Percentiles rank a stretch among this genome's conserved stretches.
Evolutionary conservation across 2,329 filamentous ascomycete species (phyloP).

Genomic region (Penicillium sp.): DNA sequence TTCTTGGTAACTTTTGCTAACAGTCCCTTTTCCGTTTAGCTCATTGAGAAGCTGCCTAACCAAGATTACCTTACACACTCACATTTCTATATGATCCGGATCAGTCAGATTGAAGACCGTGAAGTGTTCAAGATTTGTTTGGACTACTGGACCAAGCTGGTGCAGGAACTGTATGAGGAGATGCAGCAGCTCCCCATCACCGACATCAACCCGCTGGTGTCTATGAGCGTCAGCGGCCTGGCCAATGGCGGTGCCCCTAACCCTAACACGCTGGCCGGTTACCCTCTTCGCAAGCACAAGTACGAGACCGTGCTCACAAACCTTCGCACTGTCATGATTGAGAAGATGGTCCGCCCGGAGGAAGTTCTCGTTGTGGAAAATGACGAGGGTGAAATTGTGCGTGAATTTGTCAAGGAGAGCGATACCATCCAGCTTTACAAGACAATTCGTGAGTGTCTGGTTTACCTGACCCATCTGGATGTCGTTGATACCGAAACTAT

Average conservation of each 20-base stretch:
- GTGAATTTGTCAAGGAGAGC: conserved; percentile 98
- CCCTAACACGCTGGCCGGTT: conserved; percentile 80
- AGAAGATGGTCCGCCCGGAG: conserved; percentile 98
- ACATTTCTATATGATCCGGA: conserved; percentile 96
- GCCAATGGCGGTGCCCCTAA: conserved; percentile 82
- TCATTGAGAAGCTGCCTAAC: conserved; percentile 95
- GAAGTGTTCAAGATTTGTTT: conserved; percentile 99
- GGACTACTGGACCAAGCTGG: conserved; percentile 98
- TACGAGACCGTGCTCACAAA: conserved; percentile 94
- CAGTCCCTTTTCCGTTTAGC: conserved; percentile 46
- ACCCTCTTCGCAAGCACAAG: conserved; percentile 95
- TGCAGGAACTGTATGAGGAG: conserved; percentile 97
- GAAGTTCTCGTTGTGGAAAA: conserved; percentile 99
- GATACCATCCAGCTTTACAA: conserved; percentile 99
- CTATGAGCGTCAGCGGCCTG: conserved; percentile 70
- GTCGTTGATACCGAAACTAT: conserved; percentile 97
- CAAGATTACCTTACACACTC: conserved; percentile 92
- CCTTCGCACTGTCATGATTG: conserved; percentile 95
- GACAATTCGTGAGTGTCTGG: conserved; percentile 93
- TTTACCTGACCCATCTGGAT: conserved; percentile 95
- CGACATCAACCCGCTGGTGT: conserved; percentile 86
- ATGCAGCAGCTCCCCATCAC: conserved; percentile 96
- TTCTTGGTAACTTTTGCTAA: conserved; percentile 12
- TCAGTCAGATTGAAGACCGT: conserved; percentile 97
- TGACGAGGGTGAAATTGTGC: conserved; percentile 97